Percentiles rank a stretch among this genome's conserved stretches.
phyloP scores from a whole-genome alignment of 352 stramenopile species.

The Pythium biforme region DNA sequence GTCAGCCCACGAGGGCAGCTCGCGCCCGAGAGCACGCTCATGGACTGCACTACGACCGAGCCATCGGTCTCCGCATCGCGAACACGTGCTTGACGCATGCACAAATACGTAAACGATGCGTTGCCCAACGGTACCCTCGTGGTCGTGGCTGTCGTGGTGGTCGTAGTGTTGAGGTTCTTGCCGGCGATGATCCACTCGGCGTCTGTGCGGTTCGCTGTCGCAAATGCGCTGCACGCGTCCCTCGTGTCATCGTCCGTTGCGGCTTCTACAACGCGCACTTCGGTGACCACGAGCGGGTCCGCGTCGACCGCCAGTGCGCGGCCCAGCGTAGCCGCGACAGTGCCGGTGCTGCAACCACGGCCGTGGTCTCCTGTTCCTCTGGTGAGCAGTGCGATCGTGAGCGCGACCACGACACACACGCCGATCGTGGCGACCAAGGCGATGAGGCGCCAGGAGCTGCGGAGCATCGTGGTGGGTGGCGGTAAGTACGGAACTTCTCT shows the following conservation, averaged over 20 bases:
- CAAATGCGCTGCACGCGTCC: slow-evolving; percentile 7
- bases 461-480: neutral
- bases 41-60: slow-evolving; percentile 5
- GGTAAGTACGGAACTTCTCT: too few species aligned
- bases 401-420: neutral
- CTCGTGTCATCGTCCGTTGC: slow-evolving; percentile 4
- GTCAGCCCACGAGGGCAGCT: neutral
- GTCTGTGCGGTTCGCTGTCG: neutral
- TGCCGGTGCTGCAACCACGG: neutral
- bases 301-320: neutral
- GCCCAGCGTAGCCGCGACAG: neutral
- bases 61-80: neutral
- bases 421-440: neutral
- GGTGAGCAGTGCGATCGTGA: slow-evolving; percentile 1
- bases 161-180: slow-evolving; percentile 20
- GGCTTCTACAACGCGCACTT: slow-evolving; percentile 15
- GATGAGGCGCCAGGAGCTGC: neutral
- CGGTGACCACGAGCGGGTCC: slow-evolving; percentile 17
- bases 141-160: neutral
- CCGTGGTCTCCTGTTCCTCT: neutral
- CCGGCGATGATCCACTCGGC: slow-evolving; percentile 19
- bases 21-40: neutral
- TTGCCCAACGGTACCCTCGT: neutral
- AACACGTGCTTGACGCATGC: slow-evolving; percentile 12
- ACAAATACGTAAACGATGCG: slow-evolving; percentile 9